These are phyloP conservation scores for Stropharia rugosoannulata DNA, from an alignment of 768 basidiomycete genomes.

Conservation along the genomic window DNA sequence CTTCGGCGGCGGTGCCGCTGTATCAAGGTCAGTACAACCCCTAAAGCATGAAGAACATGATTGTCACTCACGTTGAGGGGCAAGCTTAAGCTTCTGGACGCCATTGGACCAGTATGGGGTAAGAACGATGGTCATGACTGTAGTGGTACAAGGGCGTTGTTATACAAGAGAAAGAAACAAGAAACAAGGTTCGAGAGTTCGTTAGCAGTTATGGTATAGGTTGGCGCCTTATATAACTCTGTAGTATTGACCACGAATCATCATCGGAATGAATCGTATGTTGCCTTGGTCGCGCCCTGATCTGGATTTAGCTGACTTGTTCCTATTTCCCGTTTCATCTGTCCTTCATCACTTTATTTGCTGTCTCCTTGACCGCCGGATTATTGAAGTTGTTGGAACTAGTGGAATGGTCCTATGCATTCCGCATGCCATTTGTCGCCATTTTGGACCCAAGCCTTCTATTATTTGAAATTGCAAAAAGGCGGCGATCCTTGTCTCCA, in stretches of 20 bases:
- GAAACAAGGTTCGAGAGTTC: not conserved
- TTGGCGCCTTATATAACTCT: not conserved
- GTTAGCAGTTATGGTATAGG: not conserved
- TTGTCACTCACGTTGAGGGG: conserved; percentile 50
- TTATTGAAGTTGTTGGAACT: too few relatives aligned
- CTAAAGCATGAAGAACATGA: conserved; percentile 1
- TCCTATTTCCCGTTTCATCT: conserved; percentile 13
- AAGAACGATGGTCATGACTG: conserved; percentile 57
- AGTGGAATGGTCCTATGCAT: too few relatives aligned
- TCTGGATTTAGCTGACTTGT: conserved; percentile 10
- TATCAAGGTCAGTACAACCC: conserved; percentile 8
- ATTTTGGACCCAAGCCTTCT: too few relatives aligned
- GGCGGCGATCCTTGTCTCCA: not conserved
- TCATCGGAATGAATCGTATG: conserved; percentile 24
- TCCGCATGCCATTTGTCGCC: too few relatives aligned
- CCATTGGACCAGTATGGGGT: conserved; percentile 74
- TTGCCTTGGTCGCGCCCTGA: conserved; percentile 23
- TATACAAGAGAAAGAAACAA: not conserved
- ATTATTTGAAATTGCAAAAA: too few relatives aligned
- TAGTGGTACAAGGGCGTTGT: not conserved
- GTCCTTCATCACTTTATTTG: not conserved
- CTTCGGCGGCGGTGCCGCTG: conserved; percentile 43
- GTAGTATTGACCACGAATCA: not conserved
- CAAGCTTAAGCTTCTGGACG: conserved; percentile 67
- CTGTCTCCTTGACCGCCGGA: not conserved